Evolutionary conservation across 139 green algal genomes (phyloP).

Genomic region (Parachlorella kessleri): DNA sequence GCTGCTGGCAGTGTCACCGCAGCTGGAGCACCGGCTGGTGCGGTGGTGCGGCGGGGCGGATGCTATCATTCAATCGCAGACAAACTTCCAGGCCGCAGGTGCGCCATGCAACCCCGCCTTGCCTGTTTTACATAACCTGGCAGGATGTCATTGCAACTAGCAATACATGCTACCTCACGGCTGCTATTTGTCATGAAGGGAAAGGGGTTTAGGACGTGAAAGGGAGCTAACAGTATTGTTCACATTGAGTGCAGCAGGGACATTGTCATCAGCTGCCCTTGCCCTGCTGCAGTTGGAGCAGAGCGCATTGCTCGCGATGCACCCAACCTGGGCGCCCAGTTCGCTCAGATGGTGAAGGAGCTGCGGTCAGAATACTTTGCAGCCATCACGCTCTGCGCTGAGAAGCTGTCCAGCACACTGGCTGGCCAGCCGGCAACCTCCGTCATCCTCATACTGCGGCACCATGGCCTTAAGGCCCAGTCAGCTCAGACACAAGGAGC

Average conservation of each 20-base stretch:
- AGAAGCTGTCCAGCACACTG: constrained; percentile 45
- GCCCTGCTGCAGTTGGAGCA: constrained; percentile 3
- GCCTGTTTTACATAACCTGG: too few species aligned
- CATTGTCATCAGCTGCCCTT: too few species aligned
- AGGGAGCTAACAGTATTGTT: too few species aligned
- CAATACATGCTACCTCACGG: too few species aligned
- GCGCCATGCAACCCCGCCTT: too few species aligned
- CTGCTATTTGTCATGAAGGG: too few species aligned
- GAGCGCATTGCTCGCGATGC: constrained; percentile 28
- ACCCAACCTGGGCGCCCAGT: constrained; percentile 59
- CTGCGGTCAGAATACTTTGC: constrained; percentile 62
- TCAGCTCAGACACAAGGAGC: constrained; percentile 14
- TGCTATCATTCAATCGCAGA: too few species aligned
- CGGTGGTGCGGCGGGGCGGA: constrained; percentile 38
- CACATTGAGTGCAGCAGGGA: too few species aligned
- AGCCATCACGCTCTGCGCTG: constrained; percentile 47
- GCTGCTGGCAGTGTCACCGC: constrained; percentile 52
- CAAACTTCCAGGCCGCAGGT: too few species aligned
- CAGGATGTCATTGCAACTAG: too few species aligned
- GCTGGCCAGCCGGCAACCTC: constrained; percentile 14
- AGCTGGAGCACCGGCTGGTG: constrained; percentile 48
- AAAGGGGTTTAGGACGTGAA: too few species aligned
- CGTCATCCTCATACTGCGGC: constrained; percentile 41
- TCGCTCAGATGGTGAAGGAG: constrained; percentile 68
- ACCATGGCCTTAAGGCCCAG: constrained; percentile 36